Percentiles rank a stretch among this genome's conserved stretches.
Evolutionary conservation across 2,329 filamentous ascomycete genomes (phyloP).

Genomic region (Clonostachys byssicola): DNA sequence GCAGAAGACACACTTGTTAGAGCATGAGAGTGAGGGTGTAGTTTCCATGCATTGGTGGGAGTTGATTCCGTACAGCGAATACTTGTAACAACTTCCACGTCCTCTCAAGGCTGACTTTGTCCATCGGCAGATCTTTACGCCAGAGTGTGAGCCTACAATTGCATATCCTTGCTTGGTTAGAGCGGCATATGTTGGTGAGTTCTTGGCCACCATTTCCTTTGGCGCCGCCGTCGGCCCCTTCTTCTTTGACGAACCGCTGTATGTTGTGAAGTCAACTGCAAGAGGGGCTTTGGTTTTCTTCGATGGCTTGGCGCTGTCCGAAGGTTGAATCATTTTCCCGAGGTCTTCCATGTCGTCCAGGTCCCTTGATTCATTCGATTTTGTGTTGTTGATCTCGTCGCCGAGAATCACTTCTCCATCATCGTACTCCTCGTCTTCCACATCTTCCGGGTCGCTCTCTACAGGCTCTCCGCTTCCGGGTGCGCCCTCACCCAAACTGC

Average conservation of each 20-base stretch:
- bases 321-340: constrained; percentile 56
- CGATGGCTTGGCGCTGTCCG: constrained; percentile 25
- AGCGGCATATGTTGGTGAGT: constrained; percentile 81
- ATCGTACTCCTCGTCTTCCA: constrained; percentile 49
- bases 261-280: constrained; percentile 83
- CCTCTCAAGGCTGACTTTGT: constrained; percentile 94
- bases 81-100: constrained; percentile 95
- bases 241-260: constrained; percentile 46
- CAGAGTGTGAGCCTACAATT: constrained; percentile 91
- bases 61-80: constrained; percentile 92
- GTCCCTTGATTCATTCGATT: constrained; percentile 24
- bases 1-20: constrained; percentile 98
- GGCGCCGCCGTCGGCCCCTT: constrained; percentile 42
- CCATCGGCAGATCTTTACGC: constrained; percentile 97
- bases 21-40: constrained; percentile 90
- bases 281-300: constrained; percentile 42
- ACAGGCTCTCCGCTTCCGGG: constrained; percentile 76
- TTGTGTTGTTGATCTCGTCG: constrained; percentile 33
- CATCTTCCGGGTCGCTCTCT: constrained; percentile 78
- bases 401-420: constrained; percentile 45
- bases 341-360: constrained; percentile 85
- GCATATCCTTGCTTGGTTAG: constrained; percentile 96
- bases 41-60: constrained; percentile 99
- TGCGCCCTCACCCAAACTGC: constrained; percentile 60
- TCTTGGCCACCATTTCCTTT: constrained; percentile 93